These are phyloP conservation scores for Aspergillus caelatus DNA, from an alignment of 2,329 filamentous ascomycete species.

Conservation along the genomic window DNA sequence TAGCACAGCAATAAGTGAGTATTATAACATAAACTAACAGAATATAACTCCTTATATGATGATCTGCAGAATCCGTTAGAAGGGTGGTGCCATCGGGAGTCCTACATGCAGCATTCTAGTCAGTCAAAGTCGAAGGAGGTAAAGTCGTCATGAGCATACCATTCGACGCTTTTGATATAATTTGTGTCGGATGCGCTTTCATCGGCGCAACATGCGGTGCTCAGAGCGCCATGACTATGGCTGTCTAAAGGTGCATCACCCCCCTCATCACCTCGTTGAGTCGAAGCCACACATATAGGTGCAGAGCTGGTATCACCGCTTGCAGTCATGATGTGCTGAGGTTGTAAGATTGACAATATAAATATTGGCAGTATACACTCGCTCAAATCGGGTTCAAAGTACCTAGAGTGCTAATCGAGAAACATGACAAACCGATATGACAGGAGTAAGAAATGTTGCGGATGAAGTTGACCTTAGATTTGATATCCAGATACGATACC, in stretches of 20 bases:
- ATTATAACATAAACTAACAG: conserved; percentile 42
- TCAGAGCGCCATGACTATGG: background rate
- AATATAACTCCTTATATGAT: conserved; percentile 57
- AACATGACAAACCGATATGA: background rate
- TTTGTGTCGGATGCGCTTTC: conserved; percentile 23
- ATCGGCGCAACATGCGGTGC: background rate
- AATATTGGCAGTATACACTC: background rate
- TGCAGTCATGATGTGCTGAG: conserved; percentile 15
- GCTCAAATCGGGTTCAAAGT: background rate
- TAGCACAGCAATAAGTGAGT: conserved; percentile 5
- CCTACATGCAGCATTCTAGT: conserved; percentile 31
- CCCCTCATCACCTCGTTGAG: background rate
- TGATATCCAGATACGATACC: background rate
- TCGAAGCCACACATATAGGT: conserved; percentile 35
- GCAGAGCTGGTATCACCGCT: conserved; percentile 6
- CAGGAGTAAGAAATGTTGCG: background rate
- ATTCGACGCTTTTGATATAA: conserved; percentile 52
- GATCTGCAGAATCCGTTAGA: conserved; percentile 56
- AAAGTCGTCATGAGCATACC: conserved; percentile 31
- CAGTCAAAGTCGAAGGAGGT: background rate
- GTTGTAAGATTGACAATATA: too few species aligned
- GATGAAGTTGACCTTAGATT: background rate
- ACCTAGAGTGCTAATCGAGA: background rate
- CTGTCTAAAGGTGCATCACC: background rate
- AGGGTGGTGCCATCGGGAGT: conserved; percentile 61